Evolutionary conservation across 352 stramenopile species (phyloP), one percentile per base, ranked within the genome.

Genomic region (Globisporangium carolinianum): DNA sequence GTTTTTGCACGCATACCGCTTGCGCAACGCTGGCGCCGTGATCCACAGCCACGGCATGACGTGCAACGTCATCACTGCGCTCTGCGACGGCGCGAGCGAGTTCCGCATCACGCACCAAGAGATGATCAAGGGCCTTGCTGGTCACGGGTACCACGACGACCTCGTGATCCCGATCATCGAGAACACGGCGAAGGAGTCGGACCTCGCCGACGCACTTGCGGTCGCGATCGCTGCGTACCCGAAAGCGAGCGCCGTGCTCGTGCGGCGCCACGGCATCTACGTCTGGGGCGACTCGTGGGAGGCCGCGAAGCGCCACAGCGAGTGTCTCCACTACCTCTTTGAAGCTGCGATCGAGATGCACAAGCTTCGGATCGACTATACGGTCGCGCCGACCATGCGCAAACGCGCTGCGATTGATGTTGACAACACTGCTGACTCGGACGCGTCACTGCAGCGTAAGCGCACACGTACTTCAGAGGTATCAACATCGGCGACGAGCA

Each of bases 321-420:
- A 99, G 75, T 97, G 91, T 38, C 86, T 98, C 51, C 94, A 99
- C 80, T 99, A 99, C 70, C 75, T 99, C 9, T 98, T 99, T 57
- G 79, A 97, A 64, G 72, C 71, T 15, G 87, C 80, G 14, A 79
- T 98, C 46, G 84, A 95, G 65, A 97, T 98, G 89, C 88, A 80
- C 61, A 79, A 81, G 43, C 82, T 96, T 63, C 72, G 83, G 9
- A 65, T 97, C 32, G 88, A 97, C 67, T 86, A 74, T 47, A 68
- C 74, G 5, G 57, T 65, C 10, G 68, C 87, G 1, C 74, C 87
- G 3, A 73, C 69, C 0, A 60, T 43, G 47, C 43, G 38, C 48
- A 41, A 43, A 11, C 41, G 55, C 58, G 14, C 57, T 47, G 11
- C n/a, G 10, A n/a, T 6, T 37, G 36, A 55, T 36, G 45, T 14